Evolutionary conservation across 2,329 filamentous ascomycete species (phyloP).

Genomic region (Pseudogymnoascus sp.): DNA sequence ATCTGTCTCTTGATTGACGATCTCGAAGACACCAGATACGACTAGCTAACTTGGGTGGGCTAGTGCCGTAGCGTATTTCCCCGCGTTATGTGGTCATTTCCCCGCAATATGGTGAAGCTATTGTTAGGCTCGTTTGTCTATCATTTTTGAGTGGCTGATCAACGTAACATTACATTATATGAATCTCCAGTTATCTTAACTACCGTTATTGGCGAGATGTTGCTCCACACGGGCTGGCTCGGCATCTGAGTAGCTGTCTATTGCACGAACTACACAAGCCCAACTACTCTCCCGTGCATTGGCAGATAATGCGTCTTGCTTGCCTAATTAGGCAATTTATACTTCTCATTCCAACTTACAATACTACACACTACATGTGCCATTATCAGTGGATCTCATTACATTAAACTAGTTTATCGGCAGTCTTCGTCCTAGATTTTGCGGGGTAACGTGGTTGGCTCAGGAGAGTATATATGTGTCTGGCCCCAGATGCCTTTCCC

Average conservation of each 20-base stretch:
- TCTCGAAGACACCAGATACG: neutral
- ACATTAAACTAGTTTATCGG: neutral
- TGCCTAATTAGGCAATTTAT: constrained; percentile 8
- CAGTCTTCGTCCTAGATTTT: neutral
- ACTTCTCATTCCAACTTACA: neutral
- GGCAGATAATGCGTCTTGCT: neutral
- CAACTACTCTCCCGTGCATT: neutral
- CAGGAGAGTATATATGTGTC: neutral
- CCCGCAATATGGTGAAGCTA: neutral
- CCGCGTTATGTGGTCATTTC: neutral
- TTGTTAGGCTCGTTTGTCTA: neutral
- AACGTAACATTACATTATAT: constrained; percentile 3
- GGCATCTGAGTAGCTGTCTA: neutral
- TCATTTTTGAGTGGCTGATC: neutral
- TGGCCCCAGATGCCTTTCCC: neutral
- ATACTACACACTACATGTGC: neutral
- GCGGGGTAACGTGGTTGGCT: neutral
- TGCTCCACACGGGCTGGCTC: neutral
- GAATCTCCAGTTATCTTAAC: neutral
- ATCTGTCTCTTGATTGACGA: neutral
- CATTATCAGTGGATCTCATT: neutral
- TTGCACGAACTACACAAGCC: neutral
- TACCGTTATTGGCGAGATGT: neutral
- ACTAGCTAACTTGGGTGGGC: neutral
- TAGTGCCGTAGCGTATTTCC: neutral